These are phyloP conservation scores for Tricholoma sp. DNA, from an alignment of 768 basidiomycete genomes.

Conservation along the genomic window DNA sequence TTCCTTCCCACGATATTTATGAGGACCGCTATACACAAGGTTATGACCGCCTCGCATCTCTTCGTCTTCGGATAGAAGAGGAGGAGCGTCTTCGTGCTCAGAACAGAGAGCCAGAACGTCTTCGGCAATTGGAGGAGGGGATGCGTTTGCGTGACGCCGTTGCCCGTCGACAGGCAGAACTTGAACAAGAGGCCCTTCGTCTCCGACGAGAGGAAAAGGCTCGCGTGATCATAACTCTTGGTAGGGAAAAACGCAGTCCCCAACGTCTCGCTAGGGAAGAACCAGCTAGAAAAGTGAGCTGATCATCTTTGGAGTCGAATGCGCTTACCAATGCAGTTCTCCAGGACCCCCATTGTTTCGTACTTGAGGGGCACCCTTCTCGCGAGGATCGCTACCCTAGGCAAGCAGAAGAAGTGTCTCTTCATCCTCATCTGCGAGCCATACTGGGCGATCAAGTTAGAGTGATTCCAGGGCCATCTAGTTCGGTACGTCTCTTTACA, in stretches of 20 bases:
- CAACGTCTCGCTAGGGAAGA: not conserved
- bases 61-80: slow-evolving; percentile 2
- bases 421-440: not conserved
- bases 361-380: not conserved
- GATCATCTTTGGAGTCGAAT: not conserved
- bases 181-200: slow-evolving; percentile 6
- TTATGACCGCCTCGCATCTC: not conserved
- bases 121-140: slow-evolving; percentile 3
- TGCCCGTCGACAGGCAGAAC: not conserved
- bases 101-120: too few relatives aligned
- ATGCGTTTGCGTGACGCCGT: slow-evolving; percentile 5
- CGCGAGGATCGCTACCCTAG: not conserved
- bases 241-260: not conserved
- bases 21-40: not conserved
- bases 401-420: not conserved
- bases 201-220: slow-evolving; percentile 1
- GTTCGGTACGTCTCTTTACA: not conserved
- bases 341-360: not conserved
- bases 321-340: not conserved
- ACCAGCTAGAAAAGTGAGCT: not conserved
- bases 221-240: not conserved
- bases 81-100: slow-evolving; percentile 1
- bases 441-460: not conserved
- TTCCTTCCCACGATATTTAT: not conserved
- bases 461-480: not conserved